These are phyloP conservation scores for Arabidopsis hybrid DNA, from an alignment of 441 rosid genomes.

Conservation along the genomic window DNA sequence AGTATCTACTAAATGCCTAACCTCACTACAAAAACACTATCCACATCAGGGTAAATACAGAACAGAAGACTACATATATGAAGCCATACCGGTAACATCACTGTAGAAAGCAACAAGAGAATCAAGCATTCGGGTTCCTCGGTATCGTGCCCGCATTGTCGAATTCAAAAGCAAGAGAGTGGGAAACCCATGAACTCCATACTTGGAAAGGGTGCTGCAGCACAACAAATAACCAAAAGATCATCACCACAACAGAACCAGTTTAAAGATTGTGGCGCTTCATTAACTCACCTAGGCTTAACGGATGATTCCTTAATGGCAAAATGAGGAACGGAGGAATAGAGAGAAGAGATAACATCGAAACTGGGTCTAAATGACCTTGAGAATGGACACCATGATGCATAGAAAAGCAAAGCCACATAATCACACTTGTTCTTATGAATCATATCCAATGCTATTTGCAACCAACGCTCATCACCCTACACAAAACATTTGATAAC, in stretches of 20 bases:
- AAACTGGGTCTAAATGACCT: slow-evolving; percentile 72
- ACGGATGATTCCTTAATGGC: slow-evolving; percentile 81
- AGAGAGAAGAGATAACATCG: slow-evolving; percentile 67
- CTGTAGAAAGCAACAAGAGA: slow-evolving; percentile 77
- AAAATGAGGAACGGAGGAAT: slow-evolving; percentile 74
- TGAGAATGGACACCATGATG: slow-evolving; percentile 97
- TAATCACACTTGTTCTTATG: slow-evolving; percentile 60
- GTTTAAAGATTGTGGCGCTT: slow-evolving; percentile 2
- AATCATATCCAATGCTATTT: slow-evolving; percentile 67
- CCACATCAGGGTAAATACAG: not conserved
- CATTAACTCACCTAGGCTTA: slow-evolving; percentile 73
- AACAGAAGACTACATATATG: not conserved
- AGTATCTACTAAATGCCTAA: not conserved
- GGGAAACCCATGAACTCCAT: slow-evolving; percentile 97
- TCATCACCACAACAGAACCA: not conserved
- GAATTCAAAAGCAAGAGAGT: slow-evolving; percentile 83
- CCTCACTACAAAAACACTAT: not conserved
- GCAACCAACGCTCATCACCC: slow-evolving; percentile 89
- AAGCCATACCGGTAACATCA: slow-evolving; percentile 66
- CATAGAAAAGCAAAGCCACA: slow-evolving; percentile 89
- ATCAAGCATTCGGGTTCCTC: slow-evolving; percentile 70
- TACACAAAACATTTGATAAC: slow-evolving; percentile 42
- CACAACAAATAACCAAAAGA: slow-evolving; percentile 21
- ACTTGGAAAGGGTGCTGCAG: slow-evolving; percentile 84
- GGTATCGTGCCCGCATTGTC: slow-evolving; percentile 66